Percentiles rank a stretch among this genome's conserved stretches.
Evolutionary conservation across 192 early-diverging fungal species (phyloP).

Genomic region (Phlyctochytrium planicorne): DNA sequence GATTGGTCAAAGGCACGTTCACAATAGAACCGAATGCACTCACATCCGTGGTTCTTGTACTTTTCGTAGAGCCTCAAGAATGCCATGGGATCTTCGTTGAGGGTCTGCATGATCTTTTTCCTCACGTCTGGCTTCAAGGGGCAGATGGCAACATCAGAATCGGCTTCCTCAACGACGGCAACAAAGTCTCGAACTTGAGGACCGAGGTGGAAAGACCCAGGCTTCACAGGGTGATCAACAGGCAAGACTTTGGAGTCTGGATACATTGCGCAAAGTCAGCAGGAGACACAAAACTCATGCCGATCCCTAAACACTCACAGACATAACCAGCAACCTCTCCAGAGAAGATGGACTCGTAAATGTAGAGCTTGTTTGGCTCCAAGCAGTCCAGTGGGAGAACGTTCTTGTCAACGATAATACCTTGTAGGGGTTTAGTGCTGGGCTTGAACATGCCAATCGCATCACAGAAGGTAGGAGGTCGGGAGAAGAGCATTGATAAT

Average conservation of each 20-base stretch:
- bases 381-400: constrained; percentile 39
- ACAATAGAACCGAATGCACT: neutral
- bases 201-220: constrained; percentile 26
- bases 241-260: constrained; percentile 24
- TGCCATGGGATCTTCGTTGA: constrained; percentile 18
- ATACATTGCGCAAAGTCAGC: neutral
- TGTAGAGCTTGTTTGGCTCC: constrained; percentile 33
- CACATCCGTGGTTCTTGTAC: constrained; percentile 19
- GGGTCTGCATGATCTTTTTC: constrained; percentile 6
- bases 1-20: neutral
- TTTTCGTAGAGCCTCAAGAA: constrained; percentile 21
- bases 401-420: constrained; percentile 31
- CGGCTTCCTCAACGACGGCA: constrained; percentile 30
- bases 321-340: constrained; percentile 31
- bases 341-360: constrained; percentile 38
- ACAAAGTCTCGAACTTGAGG: constrained; percentile 36
- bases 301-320: neutral
- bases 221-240: constrained; percentile 18
- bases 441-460: no score
- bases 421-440: no score
- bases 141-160: constrained; percentile 35
- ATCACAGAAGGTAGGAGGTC: no score
- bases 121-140: constrained; percentile 14
- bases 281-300: no score
- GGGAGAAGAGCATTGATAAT: no score